Evolutionary conservation across 306 rosid genomes (phyloP).

Genomic region (Malus asiatica): DNA sequence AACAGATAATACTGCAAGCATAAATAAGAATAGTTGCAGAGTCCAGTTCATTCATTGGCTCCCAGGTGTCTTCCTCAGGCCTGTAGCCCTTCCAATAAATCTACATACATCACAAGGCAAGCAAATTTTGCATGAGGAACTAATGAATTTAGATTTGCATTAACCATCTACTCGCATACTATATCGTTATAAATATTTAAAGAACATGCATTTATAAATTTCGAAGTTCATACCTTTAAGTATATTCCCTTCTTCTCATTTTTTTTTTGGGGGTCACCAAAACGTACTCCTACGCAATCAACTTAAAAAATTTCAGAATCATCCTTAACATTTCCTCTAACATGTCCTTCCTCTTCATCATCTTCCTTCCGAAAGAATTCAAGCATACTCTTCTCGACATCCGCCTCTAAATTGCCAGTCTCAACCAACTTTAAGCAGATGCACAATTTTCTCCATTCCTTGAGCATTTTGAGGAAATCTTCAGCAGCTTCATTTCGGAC

Average conservation of each 20-base stretch:
- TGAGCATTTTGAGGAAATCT: conserved; percentile 44
- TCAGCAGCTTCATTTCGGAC: conserved; percentile 79
- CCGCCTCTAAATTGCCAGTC: conserved; percentile 19
- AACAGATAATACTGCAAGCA: not conserved
- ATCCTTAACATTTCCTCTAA: conserved; percentile 1
- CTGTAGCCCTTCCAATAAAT: conserved; percentile 78
- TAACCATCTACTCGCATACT: not conserved
- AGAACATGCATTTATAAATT: not conserved
- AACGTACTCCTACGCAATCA: conserved; percentile 35
- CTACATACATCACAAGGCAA: conserved; percentile 14
- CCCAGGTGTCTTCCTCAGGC: conserved; percentile 61
- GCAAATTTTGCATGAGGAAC: too few relatives aligned
- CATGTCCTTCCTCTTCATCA: conserved; percentile 25
- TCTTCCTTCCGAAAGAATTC: not conserved
- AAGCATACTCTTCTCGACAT: not conserved
- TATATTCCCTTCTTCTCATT: conserved; percentile 26
- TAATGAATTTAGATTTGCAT: not conserved
- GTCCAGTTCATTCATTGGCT: conserved; percentile 58
- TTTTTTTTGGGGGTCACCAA: conserved; percentile 41
- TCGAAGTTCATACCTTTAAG: conserved; percentile 39
- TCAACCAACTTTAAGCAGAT: conserved; percentile 30
- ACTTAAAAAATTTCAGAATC: conserved; percentile 52
- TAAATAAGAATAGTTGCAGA: not conserved
- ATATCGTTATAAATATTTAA: not conserved
- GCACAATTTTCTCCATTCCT: conserved; percentile 60